phyloP scores from a whole-genome alignment of 371 early-diverging fungal genomes.

The Mucor ambiguus region DNA sequence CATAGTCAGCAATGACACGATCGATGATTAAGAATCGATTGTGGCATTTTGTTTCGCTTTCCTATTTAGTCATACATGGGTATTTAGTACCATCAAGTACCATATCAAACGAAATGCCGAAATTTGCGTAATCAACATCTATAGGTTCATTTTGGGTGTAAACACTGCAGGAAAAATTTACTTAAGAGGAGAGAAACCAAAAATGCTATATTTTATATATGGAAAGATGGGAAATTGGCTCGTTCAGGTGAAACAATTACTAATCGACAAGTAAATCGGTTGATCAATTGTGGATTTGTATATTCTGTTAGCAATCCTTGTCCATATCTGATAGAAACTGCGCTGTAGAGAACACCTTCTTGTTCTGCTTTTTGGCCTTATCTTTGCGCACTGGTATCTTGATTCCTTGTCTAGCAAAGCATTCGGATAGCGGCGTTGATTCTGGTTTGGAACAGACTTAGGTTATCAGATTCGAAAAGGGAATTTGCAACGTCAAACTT shows the following conservation, averaged over 20 bases:
- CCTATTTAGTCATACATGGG: too few relatives aligned
- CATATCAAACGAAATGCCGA: background rate
- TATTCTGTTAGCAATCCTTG: background rate
- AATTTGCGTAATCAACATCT: background rate
- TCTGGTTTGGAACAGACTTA: conserved; percentile 31
- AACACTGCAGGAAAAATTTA: background rate
- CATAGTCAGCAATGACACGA: too few relatives aligned
- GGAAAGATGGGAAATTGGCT: background rate
- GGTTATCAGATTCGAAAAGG: background rate
- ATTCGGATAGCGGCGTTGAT: conserved; percentile 67
- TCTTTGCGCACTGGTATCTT: conserved; percentile 66
- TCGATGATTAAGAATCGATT: too few relatives aligned
- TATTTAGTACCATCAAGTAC: too few relatives aligned
- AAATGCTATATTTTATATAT: background rate
- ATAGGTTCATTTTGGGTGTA: background rate
- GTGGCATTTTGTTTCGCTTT: too few relatives aligned
- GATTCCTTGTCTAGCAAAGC: conserved; percentile 72
- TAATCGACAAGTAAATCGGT: background rate
- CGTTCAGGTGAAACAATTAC: background rate
- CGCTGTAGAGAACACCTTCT: background rate
- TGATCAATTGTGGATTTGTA: background rate
- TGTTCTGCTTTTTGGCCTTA: background rate
- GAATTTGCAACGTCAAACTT: conserved; percentile 19
- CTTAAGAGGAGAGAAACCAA: background rate
- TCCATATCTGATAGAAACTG: background rate